Conservation (phyloP, 108 stramenopile species). For the Nitzschia putrida region DNA sequence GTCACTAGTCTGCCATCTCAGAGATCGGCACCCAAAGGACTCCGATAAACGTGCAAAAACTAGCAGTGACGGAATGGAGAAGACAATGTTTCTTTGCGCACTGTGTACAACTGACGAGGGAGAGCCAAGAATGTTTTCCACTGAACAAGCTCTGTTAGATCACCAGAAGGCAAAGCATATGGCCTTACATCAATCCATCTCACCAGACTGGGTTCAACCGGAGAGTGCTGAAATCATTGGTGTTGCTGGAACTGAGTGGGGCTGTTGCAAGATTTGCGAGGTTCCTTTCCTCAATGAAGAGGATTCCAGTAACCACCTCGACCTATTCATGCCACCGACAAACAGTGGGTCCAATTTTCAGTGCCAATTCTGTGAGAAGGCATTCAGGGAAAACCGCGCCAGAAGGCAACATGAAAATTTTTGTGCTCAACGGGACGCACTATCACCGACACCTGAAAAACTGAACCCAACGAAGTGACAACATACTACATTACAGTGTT, state of each 20-base stretch:
- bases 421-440: constrained; percentile 23
- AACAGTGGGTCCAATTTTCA: constrained; percentile 9
- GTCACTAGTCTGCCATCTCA: constrained; percentile 70
- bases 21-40: constrained; percentile 32
- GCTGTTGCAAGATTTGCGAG: constrained; percentile 19
- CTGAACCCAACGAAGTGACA: too few relatives aligned
- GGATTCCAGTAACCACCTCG: constrained; percentile 23
- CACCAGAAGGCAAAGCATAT: constrained; percentile 75
- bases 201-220: constrained; percentile 65
- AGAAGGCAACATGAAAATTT: constrained; percentile 71
- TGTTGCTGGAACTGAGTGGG: neutral
- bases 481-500: too few relatives aligned
- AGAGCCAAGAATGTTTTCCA: constrained; percentile 47
- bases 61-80: neutral
- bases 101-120: neutral
- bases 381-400: constrained; percentile 54
- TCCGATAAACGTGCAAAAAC: constrained; percentile 32
- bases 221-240: neutral
- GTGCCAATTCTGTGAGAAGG: constrained; percentile 51
- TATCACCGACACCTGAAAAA: too few relatives aligned
- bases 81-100: neutral
- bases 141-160: constrained; percentile 57
- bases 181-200: constrained; percentile 58
- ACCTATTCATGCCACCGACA: constrained; percentile 7
- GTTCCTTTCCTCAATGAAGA: neutral